Conservation (phyloP, 352 stramenopile species). For the Blastocystis hominis region DNA sequence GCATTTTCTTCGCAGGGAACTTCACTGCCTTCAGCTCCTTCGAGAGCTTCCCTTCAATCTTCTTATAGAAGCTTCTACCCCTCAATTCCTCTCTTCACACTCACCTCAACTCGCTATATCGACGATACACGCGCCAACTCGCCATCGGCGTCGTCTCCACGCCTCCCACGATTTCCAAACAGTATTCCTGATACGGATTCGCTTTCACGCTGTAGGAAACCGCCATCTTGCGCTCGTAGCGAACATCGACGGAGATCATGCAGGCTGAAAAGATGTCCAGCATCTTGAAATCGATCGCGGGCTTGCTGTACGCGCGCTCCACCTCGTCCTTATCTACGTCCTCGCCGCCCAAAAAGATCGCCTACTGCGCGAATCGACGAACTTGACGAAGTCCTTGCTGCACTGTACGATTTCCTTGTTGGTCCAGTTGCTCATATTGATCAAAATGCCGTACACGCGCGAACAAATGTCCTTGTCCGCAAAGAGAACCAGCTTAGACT, state of each 20-base stretch:
- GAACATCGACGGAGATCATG: not conserved
- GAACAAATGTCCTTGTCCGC: slow-evolving; percentile 20
- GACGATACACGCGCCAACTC: slow-evolving; percentile 46
- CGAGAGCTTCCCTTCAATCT: slow-evolving; percentile 8
- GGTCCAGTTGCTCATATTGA: slow-evolving; percentile 1
- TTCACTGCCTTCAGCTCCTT: slow-evolving; percentile 32
- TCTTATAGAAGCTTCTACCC: not conserved
- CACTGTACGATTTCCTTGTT: slow-evolving; percentile 40
- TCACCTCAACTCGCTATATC: slow-evolving; percentile 32
- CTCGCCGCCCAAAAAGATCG: not conserved
- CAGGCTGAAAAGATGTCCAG: slow-evolving; percentile 1
- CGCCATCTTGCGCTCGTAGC: slow-evolving; percentile 21
- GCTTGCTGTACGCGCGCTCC: not conserved
- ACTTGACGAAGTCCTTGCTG: not conserved
- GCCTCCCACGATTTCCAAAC: slow-evolving; percentile 2
- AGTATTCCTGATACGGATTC: slow-evolving; percentile 18
- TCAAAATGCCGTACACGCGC: slow-evolving; percentile 39
- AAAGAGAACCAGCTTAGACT: slow-evolving; percentile 3
- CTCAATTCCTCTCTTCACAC: not conserved
- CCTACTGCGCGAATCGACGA: not conserved
- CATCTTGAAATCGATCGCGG: slow-evolving; percentile 10
- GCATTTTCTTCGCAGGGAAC: slow-evolving; percentile 37
- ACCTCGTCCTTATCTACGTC: not conserved
- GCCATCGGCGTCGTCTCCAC: not conserved
- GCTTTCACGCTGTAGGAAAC: slow-evolving; percentile 19